Percentiles rank a stretch among this genome's conserved stretches.
Conservation (phyloP, 129 eudicot genomes). For the Centella asiatica region DNA sequence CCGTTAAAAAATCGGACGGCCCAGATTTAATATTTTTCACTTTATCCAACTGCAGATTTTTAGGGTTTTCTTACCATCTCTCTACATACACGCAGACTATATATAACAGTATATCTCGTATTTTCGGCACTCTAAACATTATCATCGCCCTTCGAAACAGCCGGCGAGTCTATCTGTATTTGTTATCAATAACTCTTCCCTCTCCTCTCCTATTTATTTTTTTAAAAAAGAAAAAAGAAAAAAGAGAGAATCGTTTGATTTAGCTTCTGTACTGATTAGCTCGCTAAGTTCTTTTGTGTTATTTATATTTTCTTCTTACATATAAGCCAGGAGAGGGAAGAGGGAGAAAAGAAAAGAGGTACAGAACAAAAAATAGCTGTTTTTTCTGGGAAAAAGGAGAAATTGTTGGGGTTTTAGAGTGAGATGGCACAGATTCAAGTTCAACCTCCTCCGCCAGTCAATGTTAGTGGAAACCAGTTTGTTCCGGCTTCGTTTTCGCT, state of each 20-base stretch:
- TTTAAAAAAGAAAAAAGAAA: slow-evolving; percentile 19
- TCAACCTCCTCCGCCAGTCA: slow-evolving; percentile 29
- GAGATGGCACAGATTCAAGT: slow-evolving; percentile 54
- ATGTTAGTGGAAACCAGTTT: slow-evolving; percentile 42
- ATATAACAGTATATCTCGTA: too few species aligned
- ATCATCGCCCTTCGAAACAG: slow-evolving; percentile 14
- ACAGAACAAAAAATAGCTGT: slow-evolving; percentile 18
- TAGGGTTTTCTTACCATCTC: slow-evolving; percentile 5
- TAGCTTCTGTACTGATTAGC: slow-evolving; percentile 5
- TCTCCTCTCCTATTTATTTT: slow-evolving; percentile 41
- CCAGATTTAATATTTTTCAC: too few species aligned
- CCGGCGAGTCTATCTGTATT: slow-evolving; percentile 40
- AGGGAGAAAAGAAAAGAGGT: slow-evolving; percentile 2
- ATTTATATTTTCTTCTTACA: not conserved
- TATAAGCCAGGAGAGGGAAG: slow-evolving; percentile 59
- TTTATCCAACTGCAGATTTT: too few species aligned
- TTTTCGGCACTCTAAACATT: slow-evolving; percentile 34
- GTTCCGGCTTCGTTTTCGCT: slow-evolving; percentile 66
- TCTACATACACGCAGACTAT: slow-evolving; percentile 3
- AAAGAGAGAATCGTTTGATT: slow-evolving; percentile 7
- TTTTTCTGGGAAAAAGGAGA: slow-evolving; percentile 9
- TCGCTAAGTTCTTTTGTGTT: slow-evolving; percentile 8
- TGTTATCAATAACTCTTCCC: slow-evolving; percentile 33
- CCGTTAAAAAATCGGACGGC: too few species aligned
- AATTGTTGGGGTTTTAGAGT: slow-evolving; percentile 21